Evolutionary conservation across 2,329 filamentous ascomycete genomes (phyloP), one percentile per base, ranked within the genome.

Genomic region (Beauveria sp.): DNA sequence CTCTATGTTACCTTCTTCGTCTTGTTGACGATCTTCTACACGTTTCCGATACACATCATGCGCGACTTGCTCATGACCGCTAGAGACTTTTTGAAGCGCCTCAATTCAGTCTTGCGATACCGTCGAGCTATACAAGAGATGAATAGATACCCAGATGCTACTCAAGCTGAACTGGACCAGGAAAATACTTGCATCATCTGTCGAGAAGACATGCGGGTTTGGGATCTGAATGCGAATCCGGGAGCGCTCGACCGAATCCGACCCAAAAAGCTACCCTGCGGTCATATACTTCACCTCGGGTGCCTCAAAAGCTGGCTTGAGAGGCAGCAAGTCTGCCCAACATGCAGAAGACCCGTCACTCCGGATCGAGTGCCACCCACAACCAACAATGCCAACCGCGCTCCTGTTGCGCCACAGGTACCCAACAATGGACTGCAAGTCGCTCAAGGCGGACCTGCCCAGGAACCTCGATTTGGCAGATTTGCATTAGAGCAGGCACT

Each of bases 181-280:
- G 93, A 97, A 71, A 91, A 96, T 69, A 96, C 95, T 3, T 99
- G 95, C 74, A 99, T 99, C 67, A 96, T 99, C 60, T 99, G 95
- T 74, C 86, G 95, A 63, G 95, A 99, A 72, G 91, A 96, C 66
- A 99, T 99, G 95, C 85, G 85, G 40, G 86, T 88, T 1, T 96
- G 91, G 90, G 75, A 84, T 62, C 76, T 79, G 0, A 70, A 65
- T 5, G 72, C 75, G 76, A 84, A 71, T 77, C 84, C 66, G 80
- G 87, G 85, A n/a, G 81, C 89, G 61, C 87, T 96, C 62, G 92
- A 98, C 70, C 85, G 93, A 60, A 83, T 90, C 61, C 84, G 95
- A 22, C 91, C 95, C 7, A 99, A 99, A 79, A 98, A 96, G 75
- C 82, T 99, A 10, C 95, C 95, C 0, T 99, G 95, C 74, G 93